phyloP scores from a whole-genome alignment of 306 rosid genomes.

The Notholithocarpus densiflorus region DNA sequence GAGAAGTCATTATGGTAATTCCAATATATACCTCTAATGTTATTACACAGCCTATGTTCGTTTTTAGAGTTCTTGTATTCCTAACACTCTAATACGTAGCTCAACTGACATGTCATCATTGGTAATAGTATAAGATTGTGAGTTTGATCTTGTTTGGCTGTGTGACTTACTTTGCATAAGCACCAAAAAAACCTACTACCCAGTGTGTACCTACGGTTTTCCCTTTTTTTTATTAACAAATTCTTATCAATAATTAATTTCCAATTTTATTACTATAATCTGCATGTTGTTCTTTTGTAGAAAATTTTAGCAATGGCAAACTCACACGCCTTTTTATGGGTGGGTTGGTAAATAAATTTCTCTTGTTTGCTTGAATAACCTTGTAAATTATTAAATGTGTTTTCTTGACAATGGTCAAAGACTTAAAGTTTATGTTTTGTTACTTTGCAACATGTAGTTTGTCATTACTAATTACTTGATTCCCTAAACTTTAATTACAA shows the following conservation, averaged over 20 bases:
- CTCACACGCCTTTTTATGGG: neutral
- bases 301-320: neutral
- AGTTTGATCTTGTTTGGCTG: too few relatives aligned
- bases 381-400: neutral
- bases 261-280: neutral
- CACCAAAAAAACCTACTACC: neutral
- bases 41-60: too few relatives aligned
- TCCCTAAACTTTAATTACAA: neutral
- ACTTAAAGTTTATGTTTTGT: neutral
- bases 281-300: neutral
- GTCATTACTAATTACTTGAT: neutral
- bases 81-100: too few relatives aligned
- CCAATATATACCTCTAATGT: too few relatives aligned
- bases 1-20: too few relatives aligned
- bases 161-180: too few relatives aligned
- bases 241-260: neutral
- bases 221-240: neutral
- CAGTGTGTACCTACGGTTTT: neutral
- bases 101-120: too few relatives aligned
- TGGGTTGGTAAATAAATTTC: neutral
- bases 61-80: too few relatives aligned
- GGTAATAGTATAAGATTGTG: too few relatives aligned
- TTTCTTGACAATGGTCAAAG: neutral
- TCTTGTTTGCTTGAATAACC: neutral
- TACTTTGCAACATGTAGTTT: neutral